Evolutionary conservation across 768 basidiomycete genomes (phyloP), one percentile per base, ranked within the genome.

Genomic region (Suillus cothurnatus): DNA sequence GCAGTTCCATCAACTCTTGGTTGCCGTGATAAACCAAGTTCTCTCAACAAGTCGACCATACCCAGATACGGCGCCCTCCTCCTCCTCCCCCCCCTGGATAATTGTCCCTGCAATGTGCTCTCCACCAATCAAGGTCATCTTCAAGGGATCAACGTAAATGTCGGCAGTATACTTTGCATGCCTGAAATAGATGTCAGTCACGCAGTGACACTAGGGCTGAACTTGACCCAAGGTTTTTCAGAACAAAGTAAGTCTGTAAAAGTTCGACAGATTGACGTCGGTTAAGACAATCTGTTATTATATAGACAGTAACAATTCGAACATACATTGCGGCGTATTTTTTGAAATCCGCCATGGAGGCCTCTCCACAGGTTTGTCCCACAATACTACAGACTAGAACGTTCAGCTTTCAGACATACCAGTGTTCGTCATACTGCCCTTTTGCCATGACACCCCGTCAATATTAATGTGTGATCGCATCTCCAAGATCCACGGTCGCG

Each of bases 1-100:
- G 59, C 68, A 65, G 21, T 70, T 73, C 65, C 66, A 70, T 71
- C 73, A 67, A 64, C 34, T 66, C 68, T 69, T 68, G 61, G 61
- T 59, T 57, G 68, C 65, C 47, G 67, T 60, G 66, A 74, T 68
- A n/a, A n/a, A n/a, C n/a, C n/a, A n/a, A n/a, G n/a, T n/a, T n/a
- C n/a, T n/a, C n/a, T n/a, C n/a, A n/a, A n/a, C n/a, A n/a, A n/a
- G n/a, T 11, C 23, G 36, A 57, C 4, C 0, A 23, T 34, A 11
- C 23, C 23, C 56, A 38, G 34, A 39, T 26, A 26, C 23, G 23
- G 57, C 23, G 23, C 5, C 11, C 9, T 11, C 8, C 5, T 26
- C 36, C 31, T 21, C 11, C 5, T 19, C 9, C 17, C 8, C 5
- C 38, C 36, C 31, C 31, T 6, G 31, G 36, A 59, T 28, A 39